phyloP scores from a whole-genome alignment of 495 filamentous ascomycete species.

The Chlorociboria aeruginascens region DNA sequence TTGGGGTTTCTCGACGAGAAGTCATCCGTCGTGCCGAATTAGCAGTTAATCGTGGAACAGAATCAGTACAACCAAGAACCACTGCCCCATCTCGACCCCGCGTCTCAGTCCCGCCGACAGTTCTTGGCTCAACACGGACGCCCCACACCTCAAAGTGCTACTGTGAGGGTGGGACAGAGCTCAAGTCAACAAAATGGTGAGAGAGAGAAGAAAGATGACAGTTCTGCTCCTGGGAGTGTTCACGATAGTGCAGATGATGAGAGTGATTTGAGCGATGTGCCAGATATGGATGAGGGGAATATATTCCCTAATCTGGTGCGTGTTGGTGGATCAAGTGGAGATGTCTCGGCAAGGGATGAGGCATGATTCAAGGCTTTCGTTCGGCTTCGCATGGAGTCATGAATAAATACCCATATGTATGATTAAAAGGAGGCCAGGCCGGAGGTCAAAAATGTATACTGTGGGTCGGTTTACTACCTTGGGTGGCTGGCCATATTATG shows the following conservation, averaged over 20 bases:
- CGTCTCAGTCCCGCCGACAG: constrained; percentile 15
- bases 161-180: background rate
- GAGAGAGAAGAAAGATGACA: constrained; percentile 20
- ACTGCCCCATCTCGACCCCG: constrained; percentile 25
- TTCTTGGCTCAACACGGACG: constrained; percentile 8
- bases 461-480: too few species aligned
- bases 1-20: constrained; percentile 47
- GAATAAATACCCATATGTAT: too few species aligned
- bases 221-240: constrained; percentile 43
- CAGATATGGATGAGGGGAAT: constrained; percentile 29
- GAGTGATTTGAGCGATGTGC: constrained; percentile 65
- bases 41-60: constrained; percentile 27
- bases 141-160: background rate
- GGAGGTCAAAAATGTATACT: too few species aligned
- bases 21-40: constrained; percentile 51
- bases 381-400: too few species aligned
- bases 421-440: too few species aligned
- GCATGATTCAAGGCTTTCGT: too few species aligned
- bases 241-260: constrained; percentile 73
- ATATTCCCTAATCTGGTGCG: constrained; percentile 24
- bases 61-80: constrained; percentile 12
- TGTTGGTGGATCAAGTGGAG: constrained; percentile 6
- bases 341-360: background rate
- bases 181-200: constrained; percentile 6
- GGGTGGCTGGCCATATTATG: too few species aligned